These are phyloP conservation scores for Trichoderma sp. DNA, from an alignment of 2,329 filamentous ascomycete genomes.

Conservation along the genomic window DNA sequence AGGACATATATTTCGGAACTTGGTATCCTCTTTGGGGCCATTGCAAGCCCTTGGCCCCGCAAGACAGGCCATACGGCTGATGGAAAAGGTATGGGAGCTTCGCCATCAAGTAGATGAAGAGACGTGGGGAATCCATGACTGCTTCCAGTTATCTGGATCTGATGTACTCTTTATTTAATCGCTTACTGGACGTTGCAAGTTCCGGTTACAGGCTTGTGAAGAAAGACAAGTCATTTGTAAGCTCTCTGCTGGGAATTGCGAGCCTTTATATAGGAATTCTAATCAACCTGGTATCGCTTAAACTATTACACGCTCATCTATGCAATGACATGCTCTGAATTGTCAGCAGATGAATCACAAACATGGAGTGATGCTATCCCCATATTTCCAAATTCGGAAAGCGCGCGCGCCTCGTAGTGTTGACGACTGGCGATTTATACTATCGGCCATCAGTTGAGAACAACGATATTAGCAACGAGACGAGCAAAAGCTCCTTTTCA, in stretches of 20 bases:
- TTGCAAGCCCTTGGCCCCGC: conserved; percentile 1
- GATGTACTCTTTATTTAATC: neutral
- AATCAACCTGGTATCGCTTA: neutral
- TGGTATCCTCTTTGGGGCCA: neutral
- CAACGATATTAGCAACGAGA: neutral
- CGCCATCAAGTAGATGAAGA: neutral
- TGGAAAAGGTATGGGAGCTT: neutral
- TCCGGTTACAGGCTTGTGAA: neutral
- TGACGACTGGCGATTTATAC: neutral
- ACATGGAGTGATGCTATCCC: neutral
- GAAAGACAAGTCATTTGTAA: neutral
- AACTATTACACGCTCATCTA: neutral
- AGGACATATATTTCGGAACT: neutral
- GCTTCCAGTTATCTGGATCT: neutral
- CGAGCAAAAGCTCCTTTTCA: neutral
- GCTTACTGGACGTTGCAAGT: neutral
- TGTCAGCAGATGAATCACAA: neutral
- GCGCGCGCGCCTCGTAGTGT: neutral
- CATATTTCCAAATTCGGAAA: neutral
- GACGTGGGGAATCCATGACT: neutral
- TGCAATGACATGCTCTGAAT: neutral
- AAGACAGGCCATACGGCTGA: neutral
- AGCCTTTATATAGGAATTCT: neutral
- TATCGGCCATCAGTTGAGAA: neutral
- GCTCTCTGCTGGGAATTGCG: neutral